Percentiles rank a stretch among this genome's conserved stretches.
phyloP scores from a whole-genome alignment of 176 grass and related monocot species.

The Lolium rigidum region DNA sequence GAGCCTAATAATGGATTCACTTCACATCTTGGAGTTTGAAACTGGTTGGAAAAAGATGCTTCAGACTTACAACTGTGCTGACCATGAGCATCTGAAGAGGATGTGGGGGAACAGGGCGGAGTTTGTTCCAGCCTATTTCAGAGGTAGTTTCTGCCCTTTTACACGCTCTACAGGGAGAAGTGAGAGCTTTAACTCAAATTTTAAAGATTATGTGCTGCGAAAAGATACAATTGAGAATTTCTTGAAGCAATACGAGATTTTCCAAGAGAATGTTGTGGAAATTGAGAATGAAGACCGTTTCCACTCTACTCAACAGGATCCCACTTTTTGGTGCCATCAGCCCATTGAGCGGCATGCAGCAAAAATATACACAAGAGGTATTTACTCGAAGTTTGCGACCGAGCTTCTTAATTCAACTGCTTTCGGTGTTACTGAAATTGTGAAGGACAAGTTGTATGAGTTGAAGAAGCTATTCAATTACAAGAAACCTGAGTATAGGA shows the following conservation, averaged over 20 bases:
- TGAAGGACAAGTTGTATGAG: too few relatives aligned
- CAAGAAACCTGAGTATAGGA: too few relatives aligned
- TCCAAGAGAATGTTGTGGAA: not conserved
- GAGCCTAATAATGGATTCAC: not conserved
- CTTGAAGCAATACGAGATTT: not conserved
- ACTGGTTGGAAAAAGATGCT: not conserved
- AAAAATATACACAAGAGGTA: too few relatives aligned
- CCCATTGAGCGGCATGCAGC: too few relatives aligned
- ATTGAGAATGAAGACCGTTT: not conserved
- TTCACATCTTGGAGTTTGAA: not conserved
- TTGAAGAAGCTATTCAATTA: too few relatives aligned
- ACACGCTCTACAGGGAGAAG: not conserved
- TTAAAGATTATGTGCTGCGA: not conserved
- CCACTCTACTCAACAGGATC: not conserved
- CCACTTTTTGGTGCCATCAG: not conserved
- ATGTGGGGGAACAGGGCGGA: not conserved
- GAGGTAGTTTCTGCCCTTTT: not conserved
- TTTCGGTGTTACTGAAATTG: too few relatives aligned
- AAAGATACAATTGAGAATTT: not conserved
- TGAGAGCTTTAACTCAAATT: not conserved
- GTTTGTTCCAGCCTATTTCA: not conserved
- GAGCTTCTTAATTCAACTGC: too few relatives aligned
- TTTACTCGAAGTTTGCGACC: too few relatives aligned
- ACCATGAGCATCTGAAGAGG: not conserved
- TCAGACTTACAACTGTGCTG: not conserved